Evolutionary conservation across 352 stramenopile species (phyloP), one percentile per base, ranked within the genome.

Genomic region (Globisporangium perplexum): DNA sequence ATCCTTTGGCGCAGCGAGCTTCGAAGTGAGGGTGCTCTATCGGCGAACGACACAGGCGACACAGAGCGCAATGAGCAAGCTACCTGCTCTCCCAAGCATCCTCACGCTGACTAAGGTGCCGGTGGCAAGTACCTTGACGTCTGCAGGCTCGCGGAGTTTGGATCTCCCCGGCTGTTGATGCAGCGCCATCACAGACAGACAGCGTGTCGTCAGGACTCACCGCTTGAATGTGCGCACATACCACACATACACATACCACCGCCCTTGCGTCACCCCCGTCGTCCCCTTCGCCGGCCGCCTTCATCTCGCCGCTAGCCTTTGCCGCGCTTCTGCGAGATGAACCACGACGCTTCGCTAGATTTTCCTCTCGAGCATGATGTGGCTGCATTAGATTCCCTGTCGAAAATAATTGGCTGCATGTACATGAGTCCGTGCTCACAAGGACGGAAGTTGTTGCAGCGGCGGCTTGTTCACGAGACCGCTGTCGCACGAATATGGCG

Each of bases 81-180:
- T 39, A 15, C 8, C 28, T 26, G 26, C 3, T 18, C 15, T 24
- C 1, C n/a, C n/a, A n/a, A n/a, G n/a, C n/a, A n/a, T n/a, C n/a
- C n/a, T n/a, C n/a, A n/a, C n/a, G n/a, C n/a, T n/a, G n/a, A n/a
- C n/a, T n/a, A n/a, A n/a, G n/a, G n/a, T n/a, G n/a, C n/a, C n/a
- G n/a, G n/a, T n/a, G n/a, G n/a, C n/a, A n/a, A n/a, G 18, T 10
- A 74, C 66, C 55, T 74, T 72, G 18, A 56, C 55, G 42, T 70
- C 67, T 11, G 46, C 24, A 22, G 67, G 69, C 36, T 75, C 67
- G 22, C 57, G 57, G 6, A 68, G 61, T 31, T 75, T 72, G 44
- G 66, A 60, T 50, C 59, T 67, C 43, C 23, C 44, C 7, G 60
- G 54, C 50, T 55, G 46, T 10, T 22, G 36, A 53, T 15, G 26